phyloP scores from a whole-genome alignment of 176 grass and related monocot species.

The Stipa capillata region DNA sequence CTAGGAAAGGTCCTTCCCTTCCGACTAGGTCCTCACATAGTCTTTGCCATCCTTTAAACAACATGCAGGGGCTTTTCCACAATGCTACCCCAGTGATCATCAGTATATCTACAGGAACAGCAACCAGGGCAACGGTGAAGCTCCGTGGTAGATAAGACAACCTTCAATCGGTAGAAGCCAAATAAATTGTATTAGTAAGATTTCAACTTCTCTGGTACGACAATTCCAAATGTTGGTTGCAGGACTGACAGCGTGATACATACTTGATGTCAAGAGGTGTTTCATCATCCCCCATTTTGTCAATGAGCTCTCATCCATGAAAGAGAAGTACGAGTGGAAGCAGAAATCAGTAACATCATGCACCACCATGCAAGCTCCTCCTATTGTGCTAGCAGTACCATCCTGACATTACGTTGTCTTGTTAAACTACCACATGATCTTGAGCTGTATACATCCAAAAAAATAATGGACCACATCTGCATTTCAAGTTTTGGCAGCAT shows the following conservation, averaged over 20 bases:
- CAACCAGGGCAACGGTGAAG: conserved; percentile 35
- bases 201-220: too few species aligned
- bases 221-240: too few species aligned
- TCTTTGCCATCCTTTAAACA: conserved; percentile 86
- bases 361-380: conserved; percentile 57
- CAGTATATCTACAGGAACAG: conserved; percentile 57
- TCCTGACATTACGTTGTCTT: conserved; percentile 32
- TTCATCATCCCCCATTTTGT: conserved; percentile 56
- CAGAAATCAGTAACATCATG: conserved; percentile 76
- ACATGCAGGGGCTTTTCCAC: conserved; percentile 78
- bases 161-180: conserved; percentile 14
- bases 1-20: conserved; percentile 87
- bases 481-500: not conserved
- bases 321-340: conserved; percentile 90
- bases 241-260: not conserved
- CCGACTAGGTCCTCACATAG: conserved; percentile 72
- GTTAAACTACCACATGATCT: not conserved
- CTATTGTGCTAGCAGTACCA: conserved; percentile 44
- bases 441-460: not conserved
- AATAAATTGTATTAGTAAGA: not conserved
- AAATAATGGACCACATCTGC: not conserved
- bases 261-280: conserved; percentile 70
- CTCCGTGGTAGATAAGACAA: conserved; percentile 53
- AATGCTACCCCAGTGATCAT: conserved; percentile 69
- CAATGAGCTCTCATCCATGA: conserved; percentile 74